Conservation (phyloP, 139 green algal species). For the Coelastrella sp. region DNA sequence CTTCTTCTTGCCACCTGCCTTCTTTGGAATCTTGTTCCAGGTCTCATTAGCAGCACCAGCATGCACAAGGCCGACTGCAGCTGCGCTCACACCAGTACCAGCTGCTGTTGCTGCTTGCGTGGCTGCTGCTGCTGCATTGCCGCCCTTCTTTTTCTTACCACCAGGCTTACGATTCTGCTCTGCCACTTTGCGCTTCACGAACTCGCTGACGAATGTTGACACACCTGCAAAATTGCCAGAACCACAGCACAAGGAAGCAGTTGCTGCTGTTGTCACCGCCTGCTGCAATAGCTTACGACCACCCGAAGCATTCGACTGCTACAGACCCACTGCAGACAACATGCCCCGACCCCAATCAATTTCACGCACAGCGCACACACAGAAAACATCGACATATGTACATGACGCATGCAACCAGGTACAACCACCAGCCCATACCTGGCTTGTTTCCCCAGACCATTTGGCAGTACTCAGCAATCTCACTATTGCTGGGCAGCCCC, state of each 20-base stretch:
- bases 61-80: conserved; percentile 21
- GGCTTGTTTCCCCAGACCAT: conserved; percentile 55
- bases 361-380: too few species aligned
- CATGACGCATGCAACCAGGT: conserved; percentile 26
- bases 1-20: conserved; percentile 47
- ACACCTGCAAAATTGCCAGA: conserved; percentile 63
- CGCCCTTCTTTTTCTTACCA: conserved; percentile 52
- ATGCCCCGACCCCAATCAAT: too few species aligned
- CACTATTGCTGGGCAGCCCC: conserved; percentile 66
- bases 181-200: conserved; percentile 79
- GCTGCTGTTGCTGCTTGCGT: background rate
- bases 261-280: too few species aligned
- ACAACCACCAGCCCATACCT: conserved; percentile 30
- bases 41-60: background rate
- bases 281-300: too few species aligned
- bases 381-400: too few species aligned
- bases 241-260: too few species aligned
- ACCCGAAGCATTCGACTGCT: too few species aligned
- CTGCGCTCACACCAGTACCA: conserved; percentile 1
- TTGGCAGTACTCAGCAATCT: conserved; percentile 84
- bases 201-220: conserved; percentile 83
- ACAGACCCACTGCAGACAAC: too few species aligned
- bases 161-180: conserved; percentile 56
- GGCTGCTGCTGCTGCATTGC: background rate
- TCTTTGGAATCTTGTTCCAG: conserved; percentile 51